Conservation (phyloP, 805 yeast genomes). For the Wickerhamiella shivajii region DNA sequence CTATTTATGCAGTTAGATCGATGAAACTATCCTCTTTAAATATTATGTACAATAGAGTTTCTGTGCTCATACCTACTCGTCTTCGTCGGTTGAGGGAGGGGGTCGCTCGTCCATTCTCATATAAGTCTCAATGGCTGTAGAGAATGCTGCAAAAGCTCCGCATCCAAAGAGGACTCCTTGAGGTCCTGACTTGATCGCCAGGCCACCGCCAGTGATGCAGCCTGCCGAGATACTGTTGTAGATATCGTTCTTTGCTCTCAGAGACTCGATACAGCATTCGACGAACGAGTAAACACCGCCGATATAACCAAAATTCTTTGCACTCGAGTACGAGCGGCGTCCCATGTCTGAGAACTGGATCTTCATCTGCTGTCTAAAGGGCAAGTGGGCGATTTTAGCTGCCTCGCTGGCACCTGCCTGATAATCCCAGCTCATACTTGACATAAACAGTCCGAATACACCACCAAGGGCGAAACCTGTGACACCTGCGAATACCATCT, state of each 20-base stretch:
- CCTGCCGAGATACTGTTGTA: slow-evolving; percentile 90
- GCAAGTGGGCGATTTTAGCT: slow-evolving; percentile 59
- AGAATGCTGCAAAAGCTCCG: slow-evolving; percentile 94
- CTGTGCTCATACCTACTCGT: slow-evolving; percentile 23
- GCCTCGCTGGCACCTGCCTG: slow-evolving; percentile 43
- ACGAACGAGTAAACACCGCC: slow-evolving; percentile 87
- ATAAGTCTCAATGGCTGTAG: slow-evolving; percentile 55
- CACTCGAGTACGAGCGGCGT: slow-evolving; percentile 68
- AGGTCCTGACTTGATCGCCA: slow-evolving; percentile 87
- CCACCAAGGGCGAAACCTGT: slow-evolving; percentile 93
- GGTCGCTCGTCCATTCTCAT: slow-evolving; percentile 68
- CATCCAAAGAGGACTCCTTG: slow-evolving; percentile 84
- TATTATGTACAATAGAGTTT: slow-evolving; percentile 1
- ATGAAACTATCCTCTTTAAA: neutral
- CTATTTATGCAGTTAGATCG: neutral
- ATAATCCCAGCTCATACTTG: slow-evolving; percentile 63
- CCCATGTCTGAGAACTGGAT: slow-evolving; percentile 89
- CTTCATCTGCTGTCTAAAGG: slow-evolving; percentile 85
- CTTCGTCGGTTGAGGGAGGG: slow-evolving; percentile 84
- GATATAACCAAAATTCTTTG: slow-evolving; percentile 86
- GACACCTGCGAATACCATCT: slow-evolving; percentile 79
- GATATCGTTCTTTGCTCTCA: slow-evolving; percentile 80
- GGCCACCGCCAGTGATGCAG: slow-evolving; percentile 91
- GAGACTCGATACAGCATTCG: slow-evolving; percentile 75
- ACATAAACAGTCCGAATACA: slow-evolving; percentile 86